Evolutionary conservation across 148 eudicot species (phyloP).

Genomic region (Camellia granthamiana): DNA sequence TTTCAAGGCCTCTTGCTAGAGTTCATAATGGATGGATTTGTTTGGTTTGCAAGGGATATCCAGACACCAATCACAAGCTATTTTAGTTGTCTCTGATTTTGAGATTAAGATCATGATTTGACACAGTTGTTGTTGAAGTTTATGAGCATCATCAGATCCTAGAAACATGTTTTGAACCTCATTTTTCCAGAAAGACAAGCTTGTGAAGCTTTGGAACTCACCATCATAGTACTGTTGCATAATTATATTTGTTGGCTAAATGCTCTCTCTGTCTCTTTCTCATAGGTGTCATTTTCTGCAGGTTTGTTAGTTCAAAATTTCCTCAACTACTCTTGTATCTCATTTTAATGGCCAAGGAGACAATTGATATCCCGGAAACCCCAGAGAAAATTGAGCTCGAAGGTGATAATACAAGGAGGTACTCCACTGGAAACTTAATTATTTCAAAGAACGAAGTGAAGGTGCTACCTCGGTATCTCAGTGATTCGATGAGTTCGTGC

Average conservation of each 20-base stretch:
- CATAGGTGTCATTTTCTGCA: not conserved
- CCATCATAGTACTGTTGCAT: not conserved
- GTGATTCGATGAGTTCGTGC: conserved; percentile 60
- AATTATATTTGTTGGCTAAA: not conserved
- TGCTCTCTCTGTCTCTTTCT: conserved; percentile 8
- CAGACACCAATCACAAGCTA: not conserved
- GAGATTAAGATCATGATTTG: not conserved
- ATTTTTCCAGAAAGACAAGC: not conserved
- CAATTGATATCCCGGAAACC: conserved; percentile 19
- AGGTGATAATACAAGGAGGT: conserved; percentile 23
- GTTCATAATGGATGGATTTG: not conserved
- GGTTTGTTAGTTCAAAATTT: not conserved
- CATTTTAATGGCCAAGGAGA: conserved; percentile 13
- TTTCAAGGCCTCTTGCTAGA: not conserved
- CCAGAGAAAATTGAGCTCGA: conserved; percentile 14
- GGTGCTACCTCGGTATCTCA: conserved; percentile 58
- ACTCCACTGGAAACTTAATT: conserved; percentile 21
- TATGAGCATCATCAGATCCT: not conserved
- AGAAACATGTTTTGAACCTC: not conserved
- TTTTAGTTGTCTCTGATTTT: not conserved
- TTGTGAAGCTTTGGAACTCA: not conserved
- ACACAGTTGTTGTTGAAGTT: not conserved
- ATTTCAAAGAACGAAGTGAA: conserved; percentile 28
- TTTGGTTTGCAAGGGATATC: not conserved
- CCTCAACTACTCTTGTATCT: not conserved